These are phyloP conservation scores for Suillus clintonianus DNA, from an alignment of 768 basidiomycete species.

Conservation along the genomic window DNA sequence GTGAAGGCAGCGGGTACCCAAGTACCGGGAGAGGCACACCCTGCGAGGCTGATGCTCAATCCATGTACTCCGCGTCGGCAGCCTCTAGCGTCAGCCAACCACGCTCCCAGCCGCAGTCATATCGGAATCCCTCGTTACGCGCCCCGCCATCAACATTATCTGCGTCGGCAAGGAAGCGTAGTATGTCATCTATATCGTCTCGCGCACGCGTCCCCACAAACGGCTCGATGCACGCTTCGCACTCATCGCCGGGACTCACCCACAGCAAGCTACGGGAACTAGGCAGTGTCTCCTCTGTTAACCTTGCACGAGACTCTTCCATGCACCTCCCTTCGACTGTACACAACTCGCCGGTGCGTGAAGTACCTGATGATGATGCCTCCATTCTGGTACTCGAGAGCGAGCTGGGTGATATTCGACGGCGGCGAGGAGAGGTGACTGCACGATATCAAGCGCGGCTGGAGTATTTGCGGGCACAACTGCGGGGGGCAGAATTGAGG, in stretches of 20 bases:
- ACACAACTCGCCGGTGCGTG: conserved; percentile 36
- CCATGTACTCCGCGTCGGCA: conserved; percentile 55
- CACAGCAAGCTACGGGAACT: conserved; percentile 32
- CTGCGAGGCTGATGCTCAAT: conserved; percentile 49
- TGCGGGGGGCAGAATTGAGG: conserved; percentile 82
- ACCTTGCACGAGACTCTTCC: conserved; percentile 49
- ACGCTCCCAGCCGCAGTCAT: conserved; percentile 43
- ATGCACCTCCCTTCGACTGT: conserved; percentile 40
- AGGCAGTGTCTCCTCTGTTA: conserved; percentile 47
- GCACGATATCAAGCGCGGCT: conserved; percentile 73
- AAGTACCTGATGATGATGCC: conserved; percentile 34
- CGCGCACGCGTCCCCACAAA: conserved; percentile 33
- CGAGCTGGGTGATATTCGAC: conserved; percentile 70
- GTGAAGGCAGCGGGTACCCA: conserved; percentile 14
- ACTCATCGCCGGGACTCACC: conserved; percentile 29
- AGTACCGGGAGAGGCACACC: conserved; percentile 33
- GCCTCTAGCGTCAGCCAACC: conserved; percentile 50
- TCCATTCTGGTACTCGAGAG: conserved; percentile 44
- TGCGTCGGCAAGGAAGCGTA: conserved; percentile 54
- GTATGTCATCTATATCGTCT: conserved; percentile 61
- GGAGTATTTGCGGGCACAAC: conserved; percentile 78
- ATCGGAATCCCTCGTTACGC: conserved; percentile 30
- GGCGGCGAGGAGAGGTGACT: conserved; percentile 69
- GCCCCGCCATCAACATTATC: conserved; percentile 29
- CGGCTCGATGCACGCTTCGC: conserved; percentile 31